phyloP scores from a whole-genome alignment of 2,329 filamentous ascomycete species.

The Chrysoporthe austroafricana region DNA sequence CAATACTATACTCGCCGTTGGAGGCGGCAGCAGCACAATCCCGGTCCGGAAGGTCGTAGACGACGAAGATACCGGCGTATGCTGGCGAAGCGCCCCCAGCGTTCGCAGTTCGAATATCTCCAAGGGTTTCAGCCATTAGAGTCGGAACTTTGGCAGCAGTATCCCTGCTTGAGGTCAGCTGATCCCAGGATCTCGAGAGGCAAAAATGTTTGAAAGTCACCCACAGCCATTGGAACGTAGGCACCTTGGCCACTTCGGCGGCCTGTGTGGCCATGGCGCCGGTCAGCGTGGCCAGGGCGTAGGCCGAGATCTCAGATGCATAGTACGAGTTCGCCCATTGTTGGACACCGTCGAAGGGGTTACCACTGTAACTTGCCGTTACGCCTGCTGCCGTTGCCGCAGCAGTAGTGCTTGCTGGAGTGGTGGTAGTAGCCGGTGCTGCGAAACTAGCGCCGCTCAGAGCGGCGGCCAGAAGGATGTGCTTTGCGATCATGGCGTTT shows the following conservation, averaged over 20 bases:
- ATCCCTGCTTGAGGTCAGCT: conserved; percentile 42
- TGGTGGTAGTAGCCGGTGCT: conserved; percentile 37
- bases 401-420: conserved; percentile 36
- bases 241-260: conserved; percentile 54
- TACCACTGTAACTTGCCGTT: conserved; percentile 53
- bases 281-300: conserved; percentile 66
- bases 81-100: conserved; percentile 30
- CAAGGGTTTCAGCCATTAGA: conserved; percentile 49
- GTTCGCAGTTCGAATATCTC: conserved; percentile 40
- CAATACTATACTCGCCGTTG: conserved; percentile 59
- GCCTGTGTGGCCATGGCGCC: conserved; percentile 57
- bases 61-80: conserved; percentile 55
- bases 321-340: conserved; percentile 61
- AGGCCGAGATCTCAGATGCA: conserved; percentile 55
- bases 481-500: conserved; percentile 34
- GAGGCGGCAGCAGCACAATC: conserved; percentile 61
- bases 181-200: not conserved
- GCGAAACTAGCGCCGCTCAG: conserved; percentile 44
- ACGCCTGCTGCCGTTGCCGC: conserved; percentile 31
- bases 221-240: conserved; percentile 58
- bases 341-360: conserved; percentile 55
- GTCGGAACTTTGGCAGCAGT: conserved; percentile 51
- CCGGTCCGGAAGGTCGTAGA: conserved; percentile 62
- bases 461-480: conserved; percentile 40
- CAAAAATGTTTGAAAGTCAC: conserved; percentile 29